These are phyloP conservation scores for Kitagawia praeruptora DNA, from an alignment of 129 eudicot species.

Conservation along the genomic window DNA sequence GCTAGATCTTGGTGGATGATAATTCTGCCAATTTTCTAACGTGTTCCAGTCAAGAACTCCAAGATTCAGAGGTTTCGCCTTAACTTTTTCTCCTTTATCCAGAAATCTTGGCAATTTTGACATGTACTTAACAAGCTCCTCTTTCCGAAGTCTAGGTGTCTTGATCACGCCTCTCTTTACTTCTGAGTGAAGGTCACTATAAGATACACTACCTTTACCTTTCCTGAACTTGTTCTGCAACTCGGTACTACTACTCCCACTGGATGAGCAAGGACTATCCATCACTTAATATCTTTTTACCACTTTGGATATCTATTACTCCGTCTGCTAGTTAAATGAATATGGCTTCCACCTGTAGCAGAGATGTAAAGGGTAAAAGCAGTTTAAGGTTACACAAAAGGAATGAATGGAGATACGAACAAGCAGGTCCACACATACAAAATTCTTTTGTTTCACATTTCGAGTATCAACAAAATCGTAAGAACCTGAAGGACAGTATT, in stretches of 20 bases:
- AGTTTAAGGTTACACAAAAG: background rate
- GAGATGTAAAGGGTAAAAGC: background rate
- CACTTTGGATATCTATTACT: background rate
- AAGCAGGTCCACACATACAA: no score
- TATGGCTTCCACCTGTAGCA: background rate
- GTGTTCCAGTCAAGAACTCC: slow-evolving; percentile 84
- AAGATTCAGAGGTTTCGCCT: slow-evolving; percentile 51
- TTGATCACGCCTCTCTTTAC: slow-evolving; percentile 25
- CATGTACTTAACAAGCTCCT: slow-evolving; percentile 72
- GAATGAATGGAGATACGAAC: background rate
- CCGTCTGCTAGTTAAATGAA: background rate
- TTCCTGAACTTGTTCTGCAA: slow-evolving; percentile 32
- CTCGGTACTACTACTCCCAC: slow-evolving; percentile 23
- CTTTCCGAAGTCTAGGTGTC: slow-evolving; percentile 23
- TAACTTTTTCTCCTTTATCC: slow-evolving; percentile 44
- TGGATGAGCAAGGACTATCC: slow-evolving; percentile 23
- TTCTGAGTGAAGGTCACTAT: slow-evolving; percentile 42
- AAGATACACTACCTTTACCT: slow-evolving; percentile 30
- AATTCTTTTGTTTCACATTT: background rate
- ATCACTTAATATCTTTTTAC: slow-evolving; percentile 9
- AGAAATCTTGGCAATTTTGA: slow-evolving; percentile 68
- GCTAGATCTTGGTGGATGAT: slow-evolving; percentile 20
- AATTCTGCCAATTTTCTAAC: slow-evolving; percentile 63
- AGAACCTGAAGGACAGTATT: background rate
- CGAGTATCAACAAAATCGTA: background rate